Percentiles rank a stretch among this genome's conserved stretches.
These are phyloP conservation scores for Neurospora sp. DNA, from an alignment of 495 filamentous ascomycete genomes.

Conservation along the genomic window DNA sequence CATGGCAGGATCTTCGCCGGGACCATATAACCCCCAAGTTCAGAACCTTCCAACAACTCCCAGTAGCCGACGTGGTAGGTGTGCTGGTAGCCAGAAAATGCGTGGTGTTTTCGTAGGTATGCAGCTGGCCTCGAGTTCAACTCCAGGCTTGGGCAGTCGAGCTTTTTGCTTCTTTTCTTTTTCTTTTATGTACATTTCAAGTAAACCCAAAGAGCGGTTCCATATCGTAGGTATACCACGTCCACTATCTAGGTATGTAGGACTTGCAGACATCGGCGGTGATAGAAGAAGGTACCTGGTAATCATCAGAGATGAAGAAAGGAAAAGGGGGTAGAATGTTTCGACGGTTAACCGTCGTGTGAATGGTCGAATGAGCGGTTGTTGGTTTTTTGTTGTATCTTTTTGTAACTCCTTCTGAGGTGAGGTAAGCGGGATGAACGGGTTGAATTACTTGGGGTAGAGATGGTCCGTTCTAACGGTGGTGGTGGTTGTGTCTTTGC, in stretches of 20 bases:
- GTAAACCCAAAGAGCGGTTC: not conserved
- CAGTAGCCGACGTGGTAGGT: not conserved
- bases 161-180: not conserved
- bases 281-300: not conserved
- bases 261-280: not conserved
- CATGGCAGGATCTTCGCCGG: not conserved
- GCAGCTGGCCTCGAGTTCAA: not conserved
- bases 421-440: not conserved
- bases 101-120: not conserved
- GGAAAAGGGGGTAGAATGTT: not conserved
- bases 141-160: not conserved
- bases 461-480: not conserved
- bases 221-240: not conserved
- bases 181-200: not conserved
- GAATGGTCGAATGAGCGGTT: not conserved
- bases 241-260: not conserved
- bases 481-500: not conserved
- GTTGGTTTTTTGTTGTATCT: not conserved
- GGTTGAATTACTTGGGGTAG: not conserved
- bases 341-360: not conserved
- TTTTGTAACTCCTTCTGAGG: not conserved
- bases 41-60: not conserved
- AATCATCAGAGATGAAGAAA: not conserved
- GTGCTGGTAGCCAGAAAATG: not conserved
- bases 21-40: not conserved